These are phyloP conservation scores for Dactylellina leptospora DNA, from an alignment of 2,329 filamentous ascomycete species.

Conservation along the genomic window DNA sequence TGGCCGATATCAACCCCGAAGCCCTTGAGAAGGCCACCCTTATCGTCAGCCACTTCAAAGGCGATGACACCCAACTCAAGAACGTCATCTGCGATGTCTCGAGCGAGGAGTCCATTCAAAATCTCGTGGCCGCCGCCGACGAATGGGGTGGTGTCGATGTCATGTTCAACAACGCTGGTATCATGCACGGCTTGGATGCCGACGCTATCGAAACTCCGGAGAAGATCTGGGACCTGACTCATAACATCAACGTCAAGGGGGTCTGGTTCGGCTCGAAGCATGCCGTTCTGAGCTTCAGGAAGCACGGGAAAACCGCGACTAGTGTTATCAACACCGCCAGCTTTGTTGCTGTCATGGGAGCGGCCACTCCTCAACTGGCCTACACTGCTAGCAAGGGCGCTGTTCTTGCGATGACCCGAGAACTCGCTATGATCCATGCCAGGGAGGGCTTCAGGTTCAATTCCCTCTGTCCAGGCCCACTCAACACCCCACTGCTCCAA, in stretches of 20 bases:
- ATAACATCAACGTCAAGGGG: conserved; percentile 95
- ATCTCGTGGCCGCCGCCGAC: conserved; percentile 78
- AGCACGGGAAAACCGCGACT: conserved; percentile 78
- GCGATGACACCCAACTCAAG: conserved; percentile 66
- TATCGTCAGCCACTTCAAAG: conserved; percentile 41
- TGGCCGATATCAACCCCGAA: conserved; percentile 82
- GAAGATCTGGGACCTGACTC: conserved; percentile 91
- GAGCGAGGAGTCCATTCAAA: conserved; percentile 80
- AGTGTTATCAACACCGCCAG: conserved; percentile 93
- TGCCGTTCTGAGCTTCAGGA: conserved; percentile 81
- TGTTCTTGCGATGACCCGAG: conserved; percentile 86
- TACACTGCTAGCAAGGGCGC: conserved; percentile 96
- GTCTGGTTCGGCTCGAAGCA: conserved; percentile 98
- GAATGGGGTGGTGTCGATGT: conserved; percentile 87
- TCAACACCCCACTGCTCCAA: conserved; percentile 91
- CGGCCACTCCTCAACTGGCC: conserved; percentile 86
- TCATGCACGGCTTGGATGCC: conserved; percentile 87
- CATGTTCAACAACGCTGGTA: conserved; percentile 97
- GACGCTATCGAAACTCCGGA: conserved; percentile 85
- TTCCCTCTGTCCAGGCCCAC: conserved; percentile 83
- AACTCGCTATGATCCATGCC: conserved; percentile 90
- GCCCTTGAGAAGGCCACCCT: conserved; percentile 76
- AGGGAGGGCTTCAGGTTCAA: conserved; percentile 92
- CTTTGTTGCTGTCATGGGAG: conserved; percentile 85
- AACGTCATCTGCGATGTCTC: conserved; percentile 75